A percentile compares a stretch with the other conserved stretches of the same genome.
phyloP scores from a whole-genome alignment of 306 rosid species.

The Boehmeria nivea region DNA sequence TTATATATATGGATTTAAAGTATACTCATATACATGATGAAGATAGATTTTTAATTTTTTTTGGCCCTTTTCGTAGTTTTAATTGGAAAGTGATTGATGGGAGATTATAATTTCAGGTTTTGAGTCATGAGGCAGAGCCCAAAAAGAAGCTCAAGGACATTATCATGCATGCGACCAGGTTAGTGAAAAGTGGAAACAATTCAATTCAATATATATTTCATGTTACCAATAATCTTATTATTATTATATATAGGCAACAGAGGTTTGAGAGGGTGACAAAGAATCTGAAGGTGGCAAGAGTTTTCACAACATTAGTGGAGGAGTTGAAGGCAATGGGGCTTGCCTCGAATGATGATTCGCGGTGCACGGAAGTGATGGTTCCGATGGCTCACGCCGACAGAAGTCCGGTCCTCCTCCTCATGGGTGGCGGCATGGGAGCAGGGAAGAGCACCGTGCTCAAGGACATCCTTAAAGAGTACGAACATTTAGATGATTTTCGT shows the following conservation, averaged over 20 bases:
- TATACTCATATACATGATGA: too few species aligned
- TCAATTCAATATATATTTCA: neutral
- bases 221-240: neutral
- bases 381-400: constrained; percentile 90
- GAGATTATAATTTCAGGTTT: constrained; percentile 44
- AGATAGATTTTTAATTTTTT: neutral
- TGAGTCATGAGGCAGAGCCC: constrained; percentile 73
- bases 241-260: constrained; percentile 50
- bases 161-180: constrained; percentile 96
- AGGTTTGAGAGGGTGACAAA: constrained; percentile 86
- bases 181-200: constrained; percentile 2
- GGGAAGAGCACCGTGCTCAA: constrained; percentile 94
- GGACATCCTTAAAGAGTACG: constrained; percentile 96
- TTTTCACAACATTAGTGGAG: constrained; percentile 78
- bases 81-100: neutral
- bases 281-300: constrained; percentile 94
- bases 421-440: constrained; percentile 99
- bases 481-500: neutral
- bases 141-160: constrained; percentile 68
- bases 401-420: constrained; percentile 90
- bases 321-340: constrained; percentile 98
- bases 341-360: constrained; percentile 61
- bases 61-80: neutral
- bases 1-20: too few species aligned
- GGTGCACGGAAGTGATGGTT: constrained; percentile 96